These are phyloP conservation scores for Daldinia loculata DNA, from an alignment of 495 filamentous ascomycete genomes.

Conservation along the genomic window DNA sequence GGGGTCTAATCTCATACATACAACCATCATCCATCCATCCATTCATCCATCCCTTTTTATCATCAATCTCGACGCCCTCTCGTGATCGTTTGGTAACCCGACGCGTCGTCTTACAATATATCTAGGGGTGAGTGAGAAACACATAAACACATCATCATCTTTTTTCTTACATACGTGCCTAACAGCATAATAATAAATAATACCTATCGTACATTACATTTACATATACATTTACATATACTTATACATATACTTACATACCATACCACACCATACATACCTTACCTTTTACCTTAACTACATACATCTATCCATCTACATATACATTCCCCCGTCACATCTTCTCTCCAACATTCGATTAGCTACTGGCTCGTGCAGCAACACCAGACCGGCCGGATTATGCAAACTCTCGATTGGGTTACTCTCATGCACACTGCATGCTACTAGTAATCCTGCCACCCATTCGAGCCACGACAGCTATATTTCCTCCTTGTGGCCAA, in stretches of 20 bases:
- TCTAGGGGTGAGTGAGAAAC: not conserved
- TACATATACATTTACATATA: conserved; percentile 2
- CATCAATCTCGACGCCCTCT: not conserved
- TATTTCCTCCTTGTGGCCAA: conserved; percentile 43
- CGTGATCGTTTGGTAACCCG: not conserved
- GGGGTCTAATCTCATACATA: not conserved
- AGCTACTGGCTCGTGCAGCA: conserved; percentile 41
- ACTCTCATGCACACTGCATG: conserved; percentile 59
- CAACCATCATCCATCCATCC: not conserved
- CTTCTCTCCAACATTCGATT: conserved; percentile 24
- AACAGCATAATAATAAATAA: not conserved
- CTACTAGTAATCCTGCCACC: conserved; percentile 59
- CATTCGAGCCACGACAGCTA: conserved; percentile 70
- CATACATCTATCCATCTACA: conserved; percentile 23
- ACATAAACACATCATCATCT: not conserved
- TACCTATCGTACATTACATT: not conserved
- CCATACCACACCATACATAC: not conserved
- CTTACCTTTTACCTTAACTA: conserved; percentile 9
- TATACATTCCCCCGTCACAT: conserved; percentile 5
- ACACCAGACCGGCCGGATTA: conserved; percentile 50
- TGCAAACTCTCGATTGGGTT: conserved; percentile 59
- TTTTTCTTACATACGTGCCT: not conserved
- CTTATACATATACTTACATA: no score
- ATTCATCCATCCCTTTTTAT: not conserved
- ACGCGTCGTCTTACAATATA: not conserved